A percentile compares a stretch with the other conserved stretches of the same genome.
Conservation (phyloP, 129 eudicot genomes). For the Saussurea involucrata region DNA sequence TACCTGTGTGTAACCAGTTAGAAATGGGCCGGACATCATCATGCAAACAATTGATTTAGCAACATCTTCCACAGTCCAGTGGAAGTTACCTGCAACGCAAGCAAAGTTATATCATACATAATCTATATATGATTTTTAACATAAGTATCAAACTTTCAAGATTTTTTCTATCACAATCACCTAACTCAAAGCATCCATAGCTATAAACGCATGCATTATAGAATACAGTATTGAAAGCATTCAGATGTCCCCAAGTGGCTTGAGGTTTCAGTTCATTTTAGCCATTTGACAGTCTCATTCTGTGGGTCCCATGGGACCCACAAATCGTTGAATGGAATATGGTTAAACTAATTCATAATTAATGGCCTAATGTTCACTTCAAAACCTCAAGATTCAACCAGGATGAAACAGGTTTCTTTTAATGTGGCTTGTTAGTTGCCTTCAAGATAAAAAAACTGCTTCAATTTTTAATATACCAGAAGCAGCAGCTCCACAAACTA, state of each 20-base stretch:
- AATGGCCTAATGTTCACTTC: neutral
- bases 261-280: neutral
- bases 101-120: neutral
- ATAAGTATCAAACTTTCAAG: neutral
- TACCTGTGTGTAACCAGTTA: conserved; percentile 99
- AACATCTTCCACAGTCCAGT: conserved; percentile 86
- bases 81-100: conserved; percentile 68
- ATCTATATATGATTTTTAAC: neutral
- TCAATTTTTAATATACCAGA: conserved; percentile 51
- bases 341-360: conserved; percentile 2
- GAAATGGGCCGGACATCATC: conserved; percentile 96
- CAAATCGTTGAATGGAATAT: neutral
- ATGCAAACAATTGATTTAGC: conserved; percentile 94
- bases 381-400: neutral
- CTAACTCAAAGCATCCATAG: no score
- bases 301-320: neutral
- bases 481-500: conserved; percentile 99
- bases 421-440: conserved; percentile 6
- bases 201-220: neutral
- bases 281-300: neutral
- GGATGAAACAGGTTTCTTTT: neutral
- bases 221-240: neutral
- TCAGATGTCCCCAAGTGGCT: neutral
- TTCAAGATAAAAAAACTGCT: neutral
- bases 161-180: neutral